Evolutionary conservation across 1,139 yeast species (phyloP).

Genomic region (Taphrina communis): DNA sequence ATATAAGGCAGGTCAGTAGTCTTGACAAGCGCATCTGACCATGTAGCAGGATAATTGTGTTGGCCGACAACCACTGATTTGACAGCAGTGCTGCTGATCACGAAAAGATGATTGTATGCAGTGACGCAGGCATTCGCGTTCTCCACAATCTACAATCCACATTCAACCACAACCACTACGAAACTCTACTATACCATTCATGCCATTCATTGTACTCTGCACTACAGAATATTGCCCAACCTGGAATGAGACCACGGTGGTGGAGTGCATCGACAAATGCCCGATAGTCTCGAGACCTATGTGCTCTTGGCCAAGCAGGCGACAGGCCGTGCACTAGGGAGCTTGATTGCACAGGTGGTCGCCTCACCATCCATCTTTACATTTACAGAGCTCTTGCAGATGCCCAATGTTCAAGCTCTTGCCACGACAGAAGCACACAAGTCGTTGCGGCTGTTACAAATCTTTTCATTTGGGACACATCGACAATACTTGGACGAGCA

Average conservation of each 20-base stretch:
- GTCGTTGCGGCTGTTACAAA: conserved; percentile 4
- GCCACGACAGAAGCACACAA: not conserved
- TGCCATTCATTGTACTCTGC: not conserved
- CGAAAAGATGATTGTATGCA: not conserved
- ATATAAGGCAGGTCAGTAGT: no score
- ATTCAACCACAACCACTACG: no score
- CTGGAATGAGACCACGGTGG: not conserved
- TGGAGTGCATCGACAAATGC: conserved; percentile 1
- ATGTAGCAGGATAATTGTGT: not conserved
- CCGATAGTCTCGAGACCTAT: conserved; percentile 19
- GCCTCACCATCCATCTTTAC: conserved; percentile 21
- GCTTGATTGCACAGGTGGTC: conserved; percentile 21
- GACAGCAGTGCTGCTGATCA: not conserved
- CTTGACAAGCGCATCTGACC: no score
- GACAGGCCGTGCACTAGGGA: conserved; percentile 30
- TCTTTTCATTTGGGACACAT: conserved; percentile 33
- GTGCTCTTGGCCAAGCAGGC: conserved; percentile 37
- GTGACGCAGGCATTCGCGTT: not conserved
- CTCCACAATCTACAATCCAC: not conserved
- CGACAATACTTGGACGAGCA: conserved; percentile 7
- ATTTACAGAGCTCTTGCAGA: conserved; percentile 12
- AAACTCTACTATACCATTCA: no score
- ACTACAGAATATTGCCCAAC: not conserved
- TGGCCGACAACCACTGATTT: not conserved
- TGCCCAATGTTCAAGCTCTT: conserved; percentile 6